phyloP scores from a whole-genome alignment of 306 rosid species.

The Carpinus fangiana region DNA sequence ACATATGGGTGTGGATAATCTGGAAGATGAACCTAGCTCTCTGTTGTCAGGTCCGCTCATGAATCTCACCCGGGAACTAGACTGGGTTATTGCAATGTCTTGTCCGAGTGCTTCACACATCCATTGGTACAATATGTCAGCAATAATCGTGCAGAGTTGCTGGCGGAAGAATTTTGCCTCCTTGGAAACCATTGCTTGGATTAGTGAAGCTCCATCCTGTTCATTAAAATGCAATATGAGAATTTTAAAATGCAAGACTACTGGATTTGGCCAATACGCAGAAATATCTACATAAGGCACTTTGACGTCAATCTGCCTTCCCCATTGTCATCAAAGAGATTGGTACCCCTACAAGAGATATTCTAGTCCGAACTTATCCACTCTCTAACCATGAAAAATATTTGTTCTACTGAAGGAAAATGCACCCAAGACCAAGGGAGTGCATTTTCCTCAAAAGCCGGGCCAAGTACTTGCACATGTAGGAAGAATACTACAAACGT shows the following conservation, averaged over 20 bases:
- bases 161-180: conserved; percentile 67
- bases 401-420: neutral
- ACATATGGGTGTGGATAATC: conserved; percentile 36
- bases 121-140: conserved; percentile 66
- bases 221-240: conserved; percentile 34
- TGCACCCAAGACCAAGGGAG: neutral
- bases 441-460: neutral
- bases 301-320: conserved; percentile 6
- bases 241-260: conserved; percentile 13
- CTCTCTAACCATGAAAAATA: neutral
- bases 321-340: neutral
- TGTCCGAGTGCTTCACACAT: conserved; percentile 49
- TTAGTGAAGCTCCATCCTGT: conserved; percentile 85
- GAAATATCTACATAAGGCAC: conserved; percentile 9
- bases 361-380: neutral
- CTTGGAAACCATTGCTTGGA: conserved; percentile 73
- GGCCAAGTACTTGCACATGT: neutral
- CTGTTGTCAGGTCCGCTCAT: conserved; percentile 46
- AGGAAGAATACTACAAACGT: neutral
- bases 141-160: conserved; percentile 59
- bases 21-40: conserved; percentile 50
- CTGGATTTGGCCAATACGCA: conserved; percentile 5
- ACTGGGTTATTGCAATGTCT: conserved; percentile 38
- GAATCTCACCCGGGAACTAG: conserved; percentile 37
- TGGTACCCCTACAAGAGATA: neutral